Evolutionary conservation across 2,329 filamentous ascomycete species (phyloP).

Genomic region (Knoxdaviesia proteae): DNA sequence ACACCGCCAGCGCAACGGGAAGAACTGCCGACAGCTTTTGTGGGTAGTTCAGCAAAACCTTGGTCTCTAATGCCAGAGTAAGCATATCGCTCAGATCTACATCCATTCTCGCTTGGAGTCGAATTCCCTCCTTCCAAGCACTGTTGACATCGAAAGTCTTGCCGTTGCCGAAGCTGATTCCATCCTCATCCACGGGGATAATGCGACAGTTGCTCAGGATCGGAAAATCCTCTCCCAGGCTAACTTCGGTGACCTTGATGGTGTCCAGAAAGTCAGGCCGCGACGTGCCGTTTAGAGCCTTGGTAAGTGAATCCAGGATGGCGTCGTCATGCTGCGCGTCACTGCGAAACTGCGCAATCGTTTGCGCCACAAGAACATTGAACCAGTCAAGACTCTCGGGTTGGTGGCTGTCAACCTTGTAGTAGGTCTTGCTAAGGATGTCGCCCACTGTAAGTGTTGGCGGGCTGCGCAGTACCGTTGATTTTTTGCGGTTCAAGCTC

Average conservation of each 20-base stretch:
- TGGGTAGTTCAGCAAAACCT: conserved; percentile 83
- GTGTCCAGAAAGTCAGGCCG: conserved; percentile 85
- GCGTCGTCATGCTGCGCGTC: conserved; percentile 85
- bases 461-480: conserved; percentile 50
- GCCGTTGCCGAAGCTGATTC: conserved; percentile 30
- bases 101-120: conserved; percentile 87
- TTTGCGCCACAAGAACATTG: conserved; percentile 91
- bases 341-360: conserved; percentile 81
- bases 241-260: conserved; percentile 85
- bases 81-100: conserved; percentile 93
- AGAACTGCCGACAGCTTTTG: conserved; percentile 74
- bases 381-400: conserved; percentile 97
- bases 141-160: conserved; percentile 29
- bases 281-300: conserved; percentile 65
- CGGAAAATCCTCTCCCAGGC: conserved; percentile 86
- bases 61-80: conserved; percentile 85
- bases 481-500: conserved; percentile 41
- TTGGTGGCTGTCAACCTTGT: conserved; percentile 87
- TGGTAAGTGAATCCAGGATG: conserved; percentile 67
- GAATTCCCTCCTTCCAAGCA: conserved; percentile 41
- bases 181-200: conserved; percentile 74
- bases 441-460: conserved; percentile 74
- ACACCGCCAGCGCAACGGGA: conserved; percentile 79
- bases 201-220: conserved; percentile 97
- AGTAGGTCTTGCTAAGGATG: conserved; percentile 92